A percentile compares a stretch with the other conserved stretches of the same genome.
Conservation (phyloP, 768 basidiomycete genomes). For the Leucogyrophana mollusca region DNA sequence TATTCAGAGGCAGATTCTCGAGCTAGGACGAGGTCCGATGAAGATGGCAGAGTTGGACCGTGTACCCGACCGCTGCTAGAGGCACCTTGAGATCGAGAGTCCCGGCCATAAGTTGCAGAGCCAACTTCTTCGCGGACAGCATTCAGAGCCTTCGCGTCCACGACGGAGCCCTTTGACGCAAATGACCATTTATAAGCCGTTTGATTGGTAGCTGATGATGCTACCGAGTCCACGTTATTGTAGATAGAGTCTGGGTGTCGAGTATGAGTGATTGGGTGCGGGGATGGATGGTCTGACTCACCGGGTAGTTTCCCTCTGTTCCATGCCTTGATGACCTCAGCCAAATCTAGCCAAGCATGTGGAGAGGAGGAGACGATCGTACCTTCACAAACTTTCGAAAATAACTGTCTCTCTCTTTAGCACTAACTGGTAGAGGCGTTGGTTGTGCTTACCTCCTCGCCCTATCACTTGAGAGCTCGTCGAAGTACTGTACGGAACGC, state of each 20-base stretch:
- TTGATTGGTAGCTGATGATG: slow-evolving; percentile 58
- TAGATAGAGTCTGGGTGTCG: slow-evolving; percentile 50
- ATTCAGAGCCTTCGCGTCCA: slow-evolving; percentile 58
- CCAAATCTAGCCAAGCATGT: slow-evolving; percentile 1
- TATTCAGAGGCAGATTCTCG: slow-evolving; percentile 60
- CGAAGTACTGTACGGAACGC: slow-evolving; percentile 64
- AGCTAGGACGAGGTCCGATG: slow-evolving; percentile 67
- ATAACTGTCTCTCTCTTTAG: slow-evolving; percentile 51
- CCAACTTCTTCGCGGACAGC: slow-evolving; percentile 59
- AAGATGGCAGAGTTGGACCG: slow-evolving; percentile 69
- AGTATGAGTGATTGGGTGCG: not conserved
- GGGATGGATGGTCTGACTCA: slow-evolving; percentile 23
- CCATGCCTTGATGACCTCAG: slow-evolving; percentile 55
- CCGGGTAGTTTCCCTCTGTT: slow-evolving; percentile 74
- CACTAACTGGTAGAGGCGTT: slow-evolving; percentile 24
- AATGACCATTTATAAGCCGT: slow-evolving; percentile 91
- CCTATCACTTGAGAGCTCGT: slow-evolving; percentile 79
- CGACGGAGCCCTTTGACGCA: slow-evolving; percentile 60
- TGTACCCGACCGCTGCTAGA: slow-evolving; percentile 38
- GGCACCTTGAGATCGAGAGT: slow-evolving; percentile 8
- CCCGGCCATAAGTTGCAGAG: slow-evolving; percentile 34
- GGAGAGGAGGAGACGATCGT: slow-evolving; percentile 12
- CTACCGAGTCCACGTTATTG: slow-evolving; percentile 55
- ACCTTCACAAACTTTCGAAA: slow-evolving; percentile 93
- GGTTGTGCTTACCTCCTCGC: slow-evolving; percentile 60